Conservation (phyloP, 2,329 filamentous ascomycete species). For the Sporothrix schenckii region DNA sequence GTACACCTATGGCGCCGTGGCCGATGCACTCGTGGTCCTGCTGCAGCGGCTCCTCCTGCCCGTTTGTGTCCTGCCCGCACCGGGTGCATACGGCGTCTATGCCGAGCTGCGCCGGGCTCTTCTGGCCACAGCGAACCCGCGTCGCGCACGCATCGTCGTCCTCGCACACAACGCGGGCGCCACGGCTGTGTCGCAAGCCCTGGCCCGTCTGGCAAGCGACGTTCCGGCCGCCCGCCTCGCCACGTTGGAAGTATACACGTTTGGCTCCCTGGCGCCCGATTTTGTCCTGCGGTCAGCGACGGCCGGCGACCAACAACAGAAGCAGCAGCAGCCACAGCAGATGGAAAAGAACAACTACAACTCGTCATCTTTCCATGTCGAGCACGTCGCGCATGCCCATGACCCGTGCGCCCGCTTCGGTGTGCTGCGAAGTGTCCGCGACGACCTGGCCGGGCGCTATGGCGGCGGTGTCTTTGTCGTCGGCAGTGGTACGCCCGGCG, state of each 20-base stretch:
- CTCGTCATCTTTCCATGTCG: constrained; percentile 39
- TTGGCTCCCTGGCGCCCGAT: constrained; percentile 47
- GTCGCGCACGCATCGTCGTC: constrained; percentile 43
- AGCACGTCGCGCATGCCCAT: constrained; percentile 44
- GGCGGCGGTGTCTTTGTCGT: constrained; percentile 48
- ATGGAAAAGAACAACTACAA: no score
- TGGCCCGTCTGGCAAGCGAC: constrained; percentile 47
- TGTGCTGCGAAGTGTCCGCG: constrained; percentile 44
- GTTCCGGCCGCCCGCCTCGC: constrained; percentile 44
- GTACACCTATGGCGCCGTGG: constrained; percentile 55
- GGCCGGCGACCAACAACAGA: constrained; percentile 13
- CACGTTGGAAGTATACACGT: constrained; percentile 51
- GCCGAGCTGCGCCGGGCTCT: constrained; percentile 44
- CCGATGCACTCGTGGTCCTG: constrained; percentile 52
- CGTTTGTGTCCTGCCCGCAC: constrained; percentile 35
- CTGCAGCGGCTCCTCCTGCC: constrained; percentile 43
- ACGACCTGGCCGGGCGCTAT: constrained; percentile 45
- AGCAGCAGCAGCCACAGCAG: constrained; percentile 20
- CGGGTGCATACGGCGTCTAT: constrained; percentile 43
- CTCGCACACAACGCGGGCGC: constrained; percentile 48
- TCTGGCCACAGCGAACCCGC: constrained; percentile 36
- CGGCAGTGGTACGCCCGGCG: constrained; percentile 23
- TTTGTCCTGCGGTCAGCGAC: constrained; percentile 43
- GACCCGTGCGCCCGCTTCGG: constrained; percentile 48
- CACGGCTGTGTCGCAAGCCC: constrained; percentile 44